Base-by-base conservation (phyloP, 441 rosid species). In the Raphanus hybrid region DNA sequence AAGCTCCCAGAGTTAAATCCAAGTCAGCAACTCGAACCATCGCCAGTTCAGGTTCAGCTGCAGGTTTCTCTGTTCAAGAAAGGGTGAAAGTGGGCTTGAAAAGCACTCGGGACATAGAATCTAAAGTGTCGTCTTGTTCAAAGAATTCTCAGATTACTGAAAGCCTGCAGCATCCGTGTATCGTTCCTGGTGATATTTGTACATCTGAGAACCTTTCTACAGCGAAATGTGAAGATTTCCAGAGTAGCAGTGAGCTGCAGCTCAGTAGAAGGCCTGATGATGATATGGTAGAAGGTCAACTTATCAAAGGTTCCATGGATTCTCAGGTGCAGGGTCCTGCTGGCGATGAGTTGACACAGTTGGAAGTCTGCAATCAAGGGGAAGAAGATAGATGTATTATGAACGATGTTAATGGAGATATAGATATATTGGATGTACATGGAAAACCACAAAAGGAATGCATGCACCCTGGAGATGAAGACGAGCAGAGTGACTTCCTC, bases 11-110 rank as follows among this genome's bases (percentile, higher is more conserved):
- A 78, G 67, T 67, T 34, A 74, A 69, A 73, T 67, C 66, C 59
- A 71, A 45, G 78, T 65, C 80, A 64, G 71, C 80, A 54, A 79
- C 43, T 73, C 73, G 62, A 68, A 82, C 59, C 55, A 23, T 52
- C 18, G 71, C 67, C 67, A 58, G 62, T 15, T 71, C 79, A 69
- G 72, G 67, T 69, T 59, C 75, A 57, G 74, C 75, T 41, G 50
- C 61, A 8, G 80, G 77, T 64, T 45, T 63, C 48, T 75, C 86
- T 80, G 63, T 75, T 81, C 72, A 66, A 55, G 84, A 75, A 77
- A 88, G 76, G 54, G 71, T 64, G 70, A 78, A 73, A 82, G 60
- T 75, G 18, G 64, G 77, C 75, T 57, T 61, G 34, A 76, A 80
- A 58, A 78, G 73, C 32, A 73, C 23, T 71, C 79, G 29, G 69